Evolutionary conservation across 2,329 filamentous ascomycete genomes (phyloP).

Genomic region (Calonectria montana): DNA sequence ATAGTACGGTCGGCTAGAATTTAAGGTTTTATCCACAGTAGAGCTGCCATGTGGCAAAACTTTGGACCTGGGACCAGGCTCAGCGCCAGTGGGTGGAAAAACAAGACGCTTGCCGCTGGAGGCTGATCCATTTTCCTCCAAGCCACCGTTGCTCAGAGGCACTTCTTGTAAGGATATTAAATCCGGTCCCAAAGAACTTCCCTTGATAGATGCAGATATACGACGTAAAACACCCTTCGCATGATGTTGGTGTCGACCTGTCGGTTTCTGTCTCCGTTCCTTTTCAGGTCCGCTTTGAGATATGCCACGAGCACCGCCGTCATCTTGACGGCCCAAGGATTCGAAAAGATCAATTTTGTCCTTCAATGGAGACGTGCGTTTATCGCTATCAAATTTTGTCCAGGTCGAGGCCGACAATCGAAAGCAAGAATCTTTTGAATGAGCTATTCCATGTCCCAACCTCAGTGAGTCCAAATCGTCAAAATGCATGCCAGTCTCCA

Average conservation of each 20-base stretch:
- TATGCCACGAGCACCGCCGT: not conserved
- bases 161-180: slow-evolving; percentile 22
- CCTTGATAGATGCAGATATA: slow-evolving; percentile 34
- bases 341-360: slow-evolving; percentile 48
- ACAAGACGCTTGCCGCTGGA: not conserved
- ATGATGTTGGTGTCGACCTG: not conserved
- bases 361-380: slow-evolving; percentile 34
- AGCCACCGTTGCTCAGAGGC: not conserved
- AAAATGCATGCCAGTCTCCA: slow-evolving; percentile 14
- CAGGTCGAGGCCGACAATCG: slow-evolving; percentile 4
- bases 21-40: not conserved
- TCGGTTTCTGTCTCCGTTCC: not conserved
- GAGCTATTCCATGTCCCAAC: not conserved
- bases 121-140: not conserved
- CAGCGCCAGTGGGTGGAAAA: not conserved
- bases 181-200: slow-evolving; percentile 34
- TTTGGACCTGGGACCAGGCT: not conserved
- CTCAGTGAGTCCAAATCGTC: not conserved
- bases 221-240: slow-evolving; percentile 29
- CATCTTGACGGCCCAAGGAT: slow-evolving; percentile 31
- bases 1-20: not conserved
- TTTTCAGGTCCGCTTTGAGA: not conserved
- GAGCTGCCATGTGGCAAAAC: no score
- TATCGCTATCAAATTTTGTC: slow-evolving; percentile 14
- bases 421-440: not conserved